A percentile compares a stretch with the other conserved stretches of the same genome.
These are phyloP conservation scores for Blastomyces percursus DNA, from an alignment of 2,329 filamentous ascomycete species.

Conservation along the genomic window DNA sequence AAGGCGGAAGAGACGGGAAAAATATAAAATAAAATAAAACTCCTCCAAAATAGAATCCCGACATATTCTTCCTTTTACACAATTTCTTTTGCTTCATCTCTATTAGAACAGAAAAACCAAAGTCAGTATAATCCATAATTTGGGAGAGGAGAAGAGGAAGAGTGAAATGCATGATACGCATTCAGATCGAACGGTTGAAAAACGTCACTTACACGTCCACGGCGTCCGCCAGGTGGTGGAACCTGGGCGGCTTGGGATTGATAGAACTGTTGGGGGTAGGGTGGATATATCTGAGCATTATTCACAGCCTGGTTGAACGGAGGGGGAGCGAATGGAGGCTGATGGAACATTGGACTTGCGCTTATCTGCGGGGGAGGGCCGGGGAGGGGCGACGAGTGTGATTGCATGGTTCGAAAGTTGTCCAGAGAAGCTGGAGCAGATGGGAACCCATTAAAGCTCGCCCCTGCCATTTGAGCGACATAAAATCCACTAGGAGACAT, in stretches of 20 bases:
- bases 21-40: background rate
- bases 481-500: conserved; percentile 37
- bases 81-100: background rate
- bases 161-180: background rate
- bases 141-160: background rate
- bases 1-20: background rate
- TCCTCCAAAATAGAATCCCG: background rate
- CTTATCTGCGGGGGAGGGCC: conserved; percentile 28
- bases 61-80: background rate
- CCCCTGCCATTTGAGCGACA: conserved; percentile 34
- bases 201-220: conserved; percentile 42
- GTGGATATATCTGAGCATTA: conserved; percentile 40
- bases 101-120: background rate
- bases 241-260: conserved; percentile 34
- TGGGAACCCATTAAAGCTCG: conserved; percentile 31
- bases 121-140: background rate
- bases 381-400: conserved; percentile 28
- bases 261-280: conserved; percentile 35
- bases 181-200: background rate
- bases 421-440: conserved; percentile 32
- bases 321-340: conserved; percentile 34
- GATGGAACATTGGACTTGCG: conserved; percentile 38
- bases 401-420: conserved; percentile 32
- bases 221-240: conserved; percentile 39
- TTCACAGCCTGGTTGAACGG: conserved; percentile 38